Evolutionary conservation across 2,329 filamentous ascomycete species (phyloP).

Genomic region (Stemphylium lycopersici): DNA sequence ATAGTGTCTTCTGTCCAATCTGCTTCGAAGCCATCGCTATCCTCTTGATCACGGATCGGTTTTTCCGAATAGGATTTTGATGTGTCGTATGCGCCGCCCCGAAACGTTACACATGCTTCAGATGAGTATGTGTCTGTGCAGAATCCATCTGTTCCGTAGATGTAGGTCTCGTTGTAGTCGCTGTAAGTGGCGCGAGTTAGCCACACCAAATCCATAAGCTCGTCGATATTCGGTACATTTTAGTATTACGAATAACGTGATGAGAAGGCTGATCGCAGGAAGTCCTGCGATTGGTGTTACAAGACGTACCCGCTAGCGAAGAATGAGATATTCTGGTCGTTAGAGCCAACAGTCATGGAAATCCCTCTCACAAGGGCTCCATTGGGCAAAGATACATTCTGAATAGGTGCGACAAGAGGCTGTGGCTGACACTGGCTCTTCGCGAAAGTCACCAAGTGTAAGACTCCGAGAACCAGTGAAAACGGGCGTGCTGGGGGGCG

Average conservation of each 20-base stretch:
- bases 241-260: not conserved
- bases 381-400: constrained; percentile 21
- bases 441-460: no score
- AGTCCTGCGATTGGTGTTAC: not conserved
- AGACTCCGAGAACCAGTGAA: no score
- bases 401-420: constrained; percentile 13
- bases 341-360: constrained; percentile 20
- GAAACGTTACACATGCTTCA: constrained; percentile 19
- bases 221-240: not conserved
- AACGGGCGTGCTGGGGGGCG: not conserved
- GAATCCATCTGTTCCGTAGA: constrained; percentile 18
- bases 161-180: constrained; percentile 24
- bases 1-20: constrained; percentile 18
- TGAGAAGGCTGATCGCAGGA: not conserved
- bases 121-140: constrained; percentile 12
- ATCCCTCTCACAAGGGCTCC: constrained; percentile 16
- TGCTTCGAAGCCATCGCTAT: constrained; percentile 17
- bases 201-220: not conserved
- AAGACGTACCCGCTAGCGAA: constrained; percentile 21
- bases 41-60: constrained; percentile 6
- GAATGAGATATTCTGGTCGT: constrained; percentile 22
- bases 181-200: constrained; percentile 14
- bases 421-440: no score
- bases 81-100: constrained; percentile 17
- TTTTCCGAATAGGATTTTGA: constrained; percentile 12